These are phyloP conservation scores for Huntiella decipiens DNA, from an alignment of 2,329 filamentous ascomycete species.

Conservation along the genomic window DNA sequence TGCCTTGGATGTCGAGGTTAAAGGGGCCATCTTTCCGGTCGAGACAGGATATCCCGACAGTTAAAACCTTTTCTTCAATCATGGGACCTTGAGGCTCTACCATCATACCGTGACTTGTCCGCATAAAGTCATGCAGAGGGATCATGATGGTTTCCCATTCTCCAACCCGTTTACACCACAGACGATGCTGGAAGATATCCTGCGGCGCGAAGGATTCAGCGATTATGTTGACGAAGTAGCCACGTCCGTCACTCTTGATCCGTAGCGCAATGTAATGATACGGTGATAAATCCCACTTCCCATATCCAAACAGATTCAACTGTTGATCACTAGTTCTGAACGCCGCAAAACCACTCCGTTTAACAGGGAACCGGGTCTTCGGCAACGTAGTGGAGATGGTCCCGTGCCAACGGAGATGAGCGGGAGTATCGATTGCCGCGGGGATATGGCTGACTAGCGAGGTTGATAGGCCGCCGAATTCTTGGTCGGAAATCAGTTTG, in stretches of 20 bases:
- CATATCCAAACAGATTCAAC: slow-evolving; percentile 65
- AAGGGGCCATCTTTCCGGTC: slow-evolving; percentile 80
- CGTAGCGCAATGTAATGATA: slow-evolving; percentile 76
- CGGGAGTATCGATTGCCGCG: neutral
- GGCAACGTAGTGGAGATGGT: slow-evolving; percentile 75
- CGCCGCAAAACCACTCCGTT: slow-evolving; percentile 71
- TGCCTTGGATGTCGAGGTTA: slow-evolving; percentile 63
- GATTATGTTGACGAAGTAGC: slow-evolving; percentile 90
- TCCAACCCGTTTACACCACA: slow-evolving; percentile 60
- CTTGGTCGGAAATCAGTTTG: slow-evolving; percentile 70
- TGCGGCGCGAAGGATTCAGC: slow-evolving; percentile 84
- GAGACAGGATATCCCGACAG: slow-evolving; percentile 71
- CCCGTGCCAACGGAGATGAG: slow-evolving; percentile 67
- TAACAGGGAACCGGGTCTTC: slow-evolving; percentile 48
- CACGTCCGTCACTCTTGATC: slow-evolving; percentile 74
- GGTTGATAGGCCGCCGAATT: slow-evolving; percentile 72
- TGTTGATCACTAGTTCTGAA: slow-evolving; percentile 68
- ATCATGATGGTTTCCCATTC: slow-evolving; percentile 94
- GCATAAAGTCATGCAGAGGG: slow-evolving; percentile 79
- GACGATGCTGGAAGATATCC: slow-evolving; percentile 86
- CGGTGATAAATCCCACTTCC: slow-evolving; percentile 75
- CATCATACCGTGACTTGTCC: slow-evolving; percentile 81
- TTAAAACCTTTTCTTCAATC: slow-evolving; percentile 66
- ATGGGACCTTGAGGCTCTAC: slow-evolving; percentile 88
- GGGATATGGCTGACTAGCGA: slow-evolving; percentile 48